Base-by-base conservation (phyloP, 2,329 filamentous ascomycete species). In the Colletotrichum destructivum region DNA sequence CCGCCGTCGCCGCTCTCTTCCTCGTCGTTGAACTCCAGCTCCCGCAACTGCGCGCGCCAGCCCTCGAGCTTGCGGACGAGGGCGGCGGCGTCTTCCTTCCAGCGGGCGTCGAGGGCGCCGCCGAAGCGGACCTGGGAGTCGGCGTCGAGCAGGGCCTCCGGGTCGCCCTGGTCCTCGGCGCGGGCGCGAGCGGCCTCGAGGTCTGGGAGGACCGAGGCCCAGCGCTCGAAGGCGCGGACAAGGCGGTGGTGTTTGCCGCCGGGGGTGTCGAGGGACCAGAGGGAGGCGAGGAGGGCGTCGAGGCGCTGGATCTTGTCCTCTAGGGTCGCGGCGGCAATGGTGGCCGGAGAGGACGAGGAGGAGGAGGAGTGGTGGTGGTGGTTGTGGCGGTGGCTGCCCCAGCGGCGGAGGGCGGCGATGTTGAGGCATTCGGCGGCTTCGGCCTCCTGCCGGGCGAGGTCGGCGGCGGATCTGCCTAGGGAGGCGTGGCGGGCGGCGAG, bases 231-330 rank as follows among this genome's bases (percentile, higher is more conserved):
- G 49, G 82, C 84, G 66, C 84, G 79, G 40, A 90, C 86, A 0
- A 89, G 81, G 23, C 88, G 84, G 15, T 84, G 83, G 75, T 91
- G 91, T 74, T 87, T 85, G 4, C 89, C 90, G 2, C 85, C 87
- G 0, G 84, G 81, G 67, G 89, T 89, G 59, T 87, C 86, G 60
- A 92, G 79, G 52, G 82, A 81, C 88, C 90, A 92, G 2, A 92
- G 80, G 1, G 88, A 87, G 13, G 83, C 84, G 6, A 92, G 77
- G 18, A 91, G 84, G 38, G 84, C 83, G 75, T 91, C 90, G 12
- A 93, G 81, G 1, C 83, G 79, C 75, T 89, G 90, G 2, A 92
- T 81, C 74, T 85, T 88, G 75, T 89, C 88, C 26, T 90, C 88
- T 4, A 91, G 77, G 57, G 9, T 23, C 4, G 26, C 2, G 61